Base-by-base conservation (phyloP, 106 monocot genomes). In the Allium cepa region DNA sequence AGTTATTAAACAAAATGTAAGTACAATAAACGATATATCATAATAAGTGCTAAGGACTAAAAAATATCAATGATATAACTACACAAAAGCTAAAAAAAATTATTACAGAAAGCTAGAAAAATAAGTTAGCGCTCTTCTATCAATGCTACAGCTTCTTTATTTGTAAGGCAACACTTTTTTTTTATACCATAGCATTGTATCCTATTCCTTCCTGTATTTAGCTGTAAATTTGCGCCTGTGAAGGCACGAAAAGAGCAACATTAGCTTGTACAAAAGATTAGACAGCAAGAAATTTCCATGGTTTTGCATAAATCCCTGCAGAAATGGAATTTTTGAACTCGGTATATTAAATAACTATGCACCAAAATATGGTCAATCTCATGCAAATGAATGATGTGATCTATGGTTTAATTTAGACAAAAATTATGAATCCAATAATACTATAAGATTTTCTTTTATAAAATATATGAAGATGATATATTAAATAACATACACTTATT, bases 201-300 rank as follows among this genome's bases (percentile, higher is more conserved):
- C 69, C 69, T 76, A 76, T 15, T 69, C 50, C 8, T 69, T 4
- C 53, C 46, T 47, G 61, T 16, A 45, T 56, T 47, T 56, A 69
- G 57, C 10, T 45, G 47, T 17, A 53, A 55, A 61, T 27, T 17
- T 68, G 46, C 1, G 16, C 47, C 53, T 7, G 28, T 50, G 14
- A 50, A 45, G 1, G 11, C 13, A 57, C 22, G 26, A 26, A 11
- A 7, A 48, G 28, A 60, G 18, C 8, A 49, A 10, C 17, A 62
- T 72, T 62, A 78, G 72, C 62, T 47, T 78, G 72, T 78, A 78
- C 72, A 78, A 15, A 56, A 17, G 48, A 47, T 62, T 4, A 47
- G 46, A 66, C 49, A n/a, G 64, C 12, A 67, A 48, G 74, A 50
- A 64, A 49, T 49, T 48, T n/a, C 63, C 48, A 49, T 67, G 74